Base-by-base conservation (phyloP, 2,329 filamentous ascomycete genomes). In the Exophiala dermatitidis region DNA sequence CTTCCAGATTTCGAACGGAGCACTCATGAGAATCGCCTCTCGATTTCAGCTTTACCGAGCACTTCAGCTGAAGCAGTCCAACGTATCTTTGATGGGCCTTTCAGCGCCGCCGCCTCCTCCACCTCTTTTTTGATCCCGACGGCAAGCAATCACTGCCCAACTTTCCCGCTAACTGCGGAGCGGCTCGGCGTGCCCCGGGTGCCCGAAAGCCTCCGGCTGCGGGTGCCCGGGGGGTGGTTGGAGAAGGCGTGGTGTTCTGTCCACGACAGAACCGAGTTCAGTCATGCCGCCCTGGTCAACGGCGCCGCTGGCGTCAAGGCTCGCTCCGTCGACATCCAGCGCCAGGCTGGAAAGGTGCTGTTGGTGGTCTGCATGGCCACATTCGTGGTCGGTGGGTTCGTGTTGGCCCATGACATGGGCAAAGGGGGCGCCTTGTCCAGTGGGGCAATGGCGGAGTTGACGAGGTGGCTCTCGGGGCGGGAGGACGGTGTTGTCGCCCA, bases 181-280 rank as follows among this genome's bases (percentile, higher is more conserved):
- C 34, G 45, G 42, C 33, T 54, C 5, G 44, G 29, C 30, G 19
- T 45, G 10, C 4, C 37, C n/a, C 26, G 41, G 26, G 29, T 48
- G 6, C 7, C 30, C 3, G 41, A 26, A 28, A 12, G 55, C 3
- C 5, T 57, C n/a, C 31, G 52, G 38, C 3, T 45, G 2, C 32
- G 42, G 31, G 32, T 48, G 10, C 42, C 51, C 28, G 52, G 49
- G 9, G 42, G 46, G 12, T 57, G 48, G 51, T 41, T 57, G 6
- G 55, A 57, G 52, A 54, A 51, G 45, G 55, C 47, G n/a, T 57
- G 52, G 51, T 57, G 55, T 34, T 49, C 46, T 34, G 43, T 54
- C 26, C 55, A 57, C 44, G 4, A 49, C 7, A 34, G 52, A 10
- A 48, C 42, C 31, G 55, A 57, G 37, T 57, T 52, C 52, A 57